Evolutionary conservation across 805 yeast genomes (phyloP).

Genomic region (Lipomyces japonicus): DNA sequence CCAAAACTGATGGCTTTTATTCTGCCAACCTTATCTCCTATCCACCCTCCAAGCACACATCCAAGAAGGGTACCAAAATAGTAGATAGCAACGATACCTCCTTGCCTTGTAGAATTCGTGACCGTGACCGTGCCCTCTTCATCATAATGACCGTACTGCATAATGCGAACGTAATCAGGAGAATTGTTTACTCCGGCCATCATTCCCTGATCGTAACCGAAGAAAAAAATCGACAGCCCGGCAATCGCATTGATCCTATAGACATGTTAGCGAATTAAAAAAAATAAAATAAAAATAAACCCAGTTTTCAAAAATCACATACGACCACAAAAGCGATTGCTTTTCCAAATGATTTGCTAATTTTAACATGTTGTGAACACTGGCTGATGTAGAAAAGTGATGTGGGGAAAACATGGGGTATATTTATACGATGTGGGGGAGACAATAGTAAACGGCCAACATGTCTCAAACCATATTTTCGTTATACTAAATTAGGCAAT

Average conservation of each 20-base stretch:
- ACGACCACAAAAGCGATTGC: slow-evolving; percentile 11
- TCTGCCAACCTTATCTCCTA: slow-evolving; percentile 60
- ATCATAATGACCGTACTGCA: slow-evolving; percentile 14
- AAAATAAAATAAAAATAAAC: not conserved
- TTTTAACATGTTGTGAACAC: not conserved
- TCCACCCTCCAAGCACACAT: slow-evolving; percentile 25
- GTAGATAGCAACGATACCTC: slow-evolving; percentile 39
- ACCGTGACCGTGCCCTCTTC: slow-evolving; percentile 23
- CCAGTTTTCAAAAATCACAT: not conserved
- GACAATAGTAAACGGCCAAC: too few species aligned
- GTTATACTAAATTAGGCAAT: too few species aligned
- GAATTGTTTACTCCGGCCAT: slow-evolving; percentile 41
- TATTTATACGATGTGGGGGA: too few species aligned
- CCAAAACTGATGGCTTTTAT: slow-evolving; percentile 54
- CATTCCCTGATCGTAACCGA: slow-evolving; percentile 47
- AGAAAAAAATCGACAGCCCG: slow-evolving; percentile 38
- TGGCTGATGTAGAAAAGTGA: too few species aligned
- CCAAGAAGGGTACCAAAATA: slow-evolving; percentile 36
- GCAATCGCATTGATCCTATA: slow-evolving; percentile 28
- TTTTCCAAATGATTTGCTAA: slow-evolving; percentile 16
- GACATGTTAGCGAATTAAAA: not conserved
- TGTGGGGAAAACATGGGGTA: too few species aligned
- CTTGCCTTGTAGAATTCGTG: slow-evolving; percentile 33
- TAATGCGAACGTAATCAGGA: slow-evolving; percentile 32
- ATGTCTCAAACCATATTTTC: too few species aligned